Percentiles rank a stretch among this genome's conserved stretches.
Evolutionary conservation across 2,329 filamentous ascomycete genomes (phyloP).

Genomic region (Meredithiella fracta): DNA sequence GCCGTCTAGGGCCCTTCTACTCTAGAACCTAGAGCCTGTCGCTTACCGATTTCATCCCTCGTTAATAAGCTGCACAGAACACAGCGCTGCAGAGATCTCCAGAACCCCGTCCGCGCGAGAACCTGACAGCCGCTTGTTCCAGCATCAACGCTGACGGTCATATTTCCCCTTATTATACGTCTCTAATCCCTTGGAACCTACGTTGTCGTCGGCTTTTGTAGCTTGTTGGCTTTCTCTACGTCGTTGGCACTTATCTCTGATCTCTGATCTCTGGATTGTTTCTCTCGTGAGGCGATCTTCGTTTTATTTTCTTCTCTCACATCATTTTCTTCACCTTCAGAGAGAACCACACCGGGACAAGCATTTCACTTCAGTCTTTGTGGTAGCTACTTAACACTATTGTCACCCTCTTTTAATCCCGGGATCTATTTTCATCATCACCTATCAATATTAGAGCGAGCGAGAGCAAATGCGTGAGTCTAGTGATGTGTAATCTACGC

Average conservation of each 20-base stretch:
- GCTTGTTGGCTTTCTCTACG: background rate
- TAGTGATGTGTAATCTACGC: too few species aligned
- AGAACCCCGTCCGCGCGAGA: background rate
- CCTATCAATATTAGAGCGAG: too few species aligned
- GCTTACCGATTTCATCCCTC: background rate
- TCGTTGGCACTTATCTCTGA: background rate
- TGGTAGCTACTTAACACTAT: too few species aligned
- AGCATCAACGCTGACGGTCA: background rate
- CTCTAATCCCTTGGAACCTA: background rate
- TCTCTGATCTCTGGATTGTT: background rate
- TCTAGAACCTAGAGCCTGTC: background rate
- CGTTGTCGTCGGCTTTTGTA: background rate
- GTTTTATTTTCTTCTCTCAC: background rate
- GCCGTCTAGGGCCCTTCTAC: background rate
- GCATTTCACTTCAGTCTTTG: too few species aligned
- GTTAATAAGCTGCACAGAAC: background rate
- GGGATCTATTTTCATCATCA: too few species aligned
- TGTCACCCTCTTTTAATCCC: too few species aligned
- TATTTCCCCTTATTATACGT: slow-evolving; percentile 1
- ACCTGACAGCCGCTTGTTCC: background rate
- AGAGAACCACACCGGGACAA: too few species aligned
- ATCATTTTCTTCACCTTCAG: background rate
- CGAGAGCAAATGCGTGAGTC: too few species aligned
- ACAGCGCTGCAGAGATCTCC: background rate
- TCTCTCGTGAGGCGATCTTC: background rate